These are phyloP conservation scores for Malassezia obtusa DNA, from an alignment of 1,284 basidiomycete species.

Conservation along the genomic window DNA sequence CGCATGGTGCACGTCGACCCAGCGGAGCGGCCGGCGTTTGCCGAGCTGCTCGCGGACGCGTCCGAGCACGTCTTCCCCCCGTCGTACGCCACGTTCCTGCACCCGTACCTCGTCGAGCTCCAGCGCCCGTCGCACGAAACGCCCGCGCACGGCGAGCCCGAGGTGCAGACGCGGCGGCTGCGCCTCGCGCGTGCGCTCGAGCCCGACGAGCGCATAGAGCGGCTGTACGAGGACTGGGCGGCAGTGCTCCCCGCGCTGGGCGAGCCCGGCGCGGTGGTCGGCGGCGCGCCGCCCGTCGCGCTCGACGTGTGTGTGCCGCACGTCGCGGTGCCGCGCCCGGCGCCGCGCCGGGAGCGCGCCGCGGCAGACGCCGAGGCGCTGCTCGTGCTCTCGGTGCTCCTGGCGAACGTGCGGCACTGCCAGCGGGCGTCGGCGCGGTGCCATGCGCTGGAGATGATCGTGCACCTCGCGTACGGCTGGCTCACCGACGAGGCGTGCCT, in stretches of 20 bases:
- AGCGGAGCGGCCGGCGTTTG: slow-evolving; percentile 66
- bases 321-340: slow-evolving; percentile 1
- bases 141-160: neutral
- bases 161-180: neutral
- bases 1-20: slow-evolving; percentile 83
- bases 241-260: slow-evolving; percentile 26
- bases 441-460: slow-evolving; percentile 72
- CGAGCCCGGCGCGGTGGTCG: neutral
- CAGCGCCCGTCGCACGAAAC: slow-evolving; percentile 48
- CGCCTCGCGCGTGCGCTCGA: slow-evolving; percentile 13
- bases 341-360: slow-evolving; percentile 6
- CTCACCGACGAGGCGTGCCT: slow-evolving; percentile 90
- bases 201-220: slow-evolving; percentile 42
- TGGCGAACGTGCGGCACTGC: slow-evolving; percentile 83
- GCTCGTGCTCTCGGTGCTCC: slow-evolving; percentile 70
- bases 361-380: slow-evolving; percentile 65
- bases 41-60: slow-evolving; percentile 66
- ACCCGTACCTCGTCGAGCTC: slow-evolving; percentile 73
- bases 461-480: slow-evolving; percentile 64
- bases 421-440: slow-evolving; percentile 74
- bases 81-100: slow-evolving; percentile 84
- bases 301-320: slow-evolving; percentile 1
- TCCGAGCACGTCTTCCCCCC: slow-evolving; percentile 71
- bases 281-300: neutral
- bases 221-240: slow-evolving; percentile 43